Percentiles rank a stretch among this genome's conserved stretches.
Evolutionary conservation across 2,329 filamentous ascomycete genomes (phyloP).

Genomic region (Cytospora schulzeri): DNA sequence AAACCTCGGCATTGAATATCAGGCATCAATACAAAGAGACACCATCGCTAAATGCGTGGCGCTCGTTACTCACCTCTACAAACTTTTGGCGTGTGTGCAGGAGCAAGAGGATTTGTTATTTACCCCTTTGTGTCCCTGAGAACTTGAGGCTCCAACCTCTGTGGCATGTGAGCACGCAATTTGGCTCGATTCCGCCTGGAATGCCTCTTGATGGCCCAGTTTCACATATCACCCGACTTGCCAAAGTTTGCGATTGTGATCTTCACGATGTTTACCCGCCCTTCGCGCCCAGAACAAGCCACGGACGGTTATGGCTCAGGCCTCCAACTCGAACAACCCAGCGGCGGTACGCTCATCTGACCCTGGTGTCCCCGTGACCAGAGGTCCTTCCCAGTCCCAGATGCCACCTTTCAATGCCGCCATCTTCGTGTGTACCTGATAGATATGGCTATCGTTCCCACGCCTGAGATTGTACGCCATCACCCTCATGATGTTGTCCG

Average conservation of each 20-base stretch:
- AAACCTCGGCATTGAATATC: not conserved
- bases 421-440: constrained; percentile 45
- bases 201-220: no score
- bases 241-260: no score
- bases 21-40: not conserved
- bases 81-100: no score
- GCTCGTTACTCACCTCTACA: not conserved
- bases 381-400: constrained; percentile 38
- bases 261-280: no score
- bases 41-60: not conserved
- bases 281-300: no score
- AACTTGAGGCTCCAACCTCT: not conserved
- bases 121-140: no score
- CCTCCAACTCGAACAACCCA: constrained; percentile 11
- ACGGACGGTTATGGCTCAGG: constrained; percentile 4
- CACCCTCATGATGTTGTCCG: constrained; percentile 42
- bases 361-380: not conserved
- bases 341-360: not conserved
- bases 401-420: constrained; percentile 45
- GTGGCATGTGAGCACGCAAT: no score
- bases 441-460: constrained; percentile 34
- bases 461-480: constrained; percentile 44
- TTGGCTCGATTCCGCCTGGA: no score
- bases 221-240: no score
- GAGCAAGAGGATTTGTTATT: no score